Conservation (phyloP, 2,329 filamentous ascomycete genomes). For the Verticillium albo-atrum region DNA sequence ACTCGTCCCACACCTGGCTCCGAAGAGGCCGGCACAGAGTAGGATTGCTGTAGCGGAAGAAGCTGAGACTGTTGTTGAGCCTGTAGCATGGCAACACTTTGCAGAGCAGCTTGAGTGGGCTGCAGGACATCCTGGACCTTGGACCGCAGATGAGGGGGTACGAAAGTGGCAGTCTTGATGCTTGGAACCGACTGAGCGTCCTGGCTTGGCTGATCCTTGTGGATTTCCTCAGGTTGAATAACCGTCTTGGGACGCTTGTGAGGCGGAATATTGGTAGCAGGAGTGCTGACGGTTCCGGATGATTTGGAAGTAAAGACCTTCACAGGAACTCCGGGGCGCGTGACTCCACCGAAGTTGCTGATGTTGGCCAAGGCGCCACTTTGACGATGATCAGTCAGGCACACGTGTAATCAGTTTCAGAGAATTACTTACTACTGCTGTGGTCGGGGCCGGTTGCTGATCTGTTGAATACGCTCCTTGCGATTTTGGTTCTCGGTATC, state of each 20-base stretch:
- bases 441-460: background rate
- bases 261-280: background rate
- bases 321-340: background rate
- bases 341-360: background rate
- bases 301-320: background rate
- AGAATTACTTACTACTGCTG: background rate
- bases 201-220: background rate
- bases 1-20: background rate
- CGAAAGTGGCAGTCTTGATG: background rate
- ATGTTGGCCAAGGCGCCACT: background rate
- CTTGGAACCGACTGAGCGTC: background rate
- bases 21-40: background rate
- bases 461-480: background rate
- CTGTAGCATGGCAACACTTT: too few relatives aligned
- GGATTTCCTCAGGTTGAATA: background rate
- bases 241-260: background rate
- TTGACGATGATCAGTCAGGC: background rate
- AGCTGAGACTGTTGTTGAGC: background rate
- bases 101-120: background rate
- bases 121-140: background rate
- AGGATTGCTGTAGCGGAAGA: too few relatives aligned
- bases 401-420: background rate
- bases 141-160: background rate
- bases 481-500: background rate
- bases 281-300: background rate